Evolutionary conservation across 1,139 yeast species (phyloP).

Genomic region (Nematodospora anomalae): DNA sequence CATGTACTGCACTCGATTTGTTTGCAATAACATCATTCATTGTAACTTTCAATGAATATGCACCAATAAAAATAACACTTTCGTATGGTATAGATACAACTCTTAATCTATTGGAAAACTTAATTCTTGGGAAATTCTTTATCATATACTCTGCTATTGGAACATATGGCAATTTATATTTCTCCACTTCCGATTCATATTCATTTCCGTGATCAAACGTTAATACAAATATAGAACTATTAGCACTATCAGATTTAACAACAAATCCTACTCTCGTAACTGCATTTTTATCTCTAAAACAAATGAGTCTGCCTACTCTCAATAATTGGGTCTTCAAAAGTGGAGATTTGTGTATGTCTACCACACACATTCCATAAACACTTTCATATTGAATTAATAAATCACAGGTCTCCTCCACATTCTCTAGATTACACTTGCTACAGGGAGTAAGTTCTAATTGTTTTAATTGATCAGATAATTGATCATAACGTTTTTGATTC

Average conservation of each 20-base stretch:
- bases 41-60: slow-evolving; percentile 41
- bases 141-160: slow-evolving; percentile 32
- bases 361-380: slow-evolving; percentile 45
- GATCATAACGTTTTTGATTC: slow-evolving; percentile 65
- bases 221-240: slow-evolving; percentile 33
- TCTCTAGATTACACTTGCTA: slow-evolving; percentile 34
- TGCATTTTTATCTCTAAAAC: slow-evolving; percentile 50
- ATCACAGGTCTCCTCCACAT: slow-evolving; percentile 47
- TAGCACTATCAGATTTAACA: slow-evolving; percentile 36
- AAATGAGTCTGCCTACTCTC: slow-evolving; percentile 58
- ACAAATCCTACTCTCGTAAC: slow-evolving; percentile 54
- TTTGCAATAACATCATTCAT: slow-evolving; percentile 47
- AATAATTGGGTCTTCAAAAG: slow-evolving; percentile 46
- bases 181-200: slow-evolving; percentile 27
- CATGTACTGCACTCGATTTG: slow-evolving; percentile 40
- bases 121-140: slow-evolving; percentile 29
- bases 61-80: slow-evolving; percentile 52
- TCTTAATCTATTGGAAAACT: slow-evolving; percentile 33
- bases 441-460: slow-evolving; percentile 39
- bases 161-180: slow-evolving; percentile 53
- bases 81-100: slow-evolving; percentile 48
- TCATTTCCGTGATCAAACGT: slow-evolving; percentile 48
- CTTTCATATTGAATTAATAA: slow-evolving; percentile 47
- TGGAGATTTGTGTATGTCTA: slow-evolving; percentile 49
- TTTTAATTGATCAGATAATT: slow-evolving; percentile 49